Base-by-base conservation (phyloP, 768 basidiomycete species). In the Tulasnella sp. region DNA sequence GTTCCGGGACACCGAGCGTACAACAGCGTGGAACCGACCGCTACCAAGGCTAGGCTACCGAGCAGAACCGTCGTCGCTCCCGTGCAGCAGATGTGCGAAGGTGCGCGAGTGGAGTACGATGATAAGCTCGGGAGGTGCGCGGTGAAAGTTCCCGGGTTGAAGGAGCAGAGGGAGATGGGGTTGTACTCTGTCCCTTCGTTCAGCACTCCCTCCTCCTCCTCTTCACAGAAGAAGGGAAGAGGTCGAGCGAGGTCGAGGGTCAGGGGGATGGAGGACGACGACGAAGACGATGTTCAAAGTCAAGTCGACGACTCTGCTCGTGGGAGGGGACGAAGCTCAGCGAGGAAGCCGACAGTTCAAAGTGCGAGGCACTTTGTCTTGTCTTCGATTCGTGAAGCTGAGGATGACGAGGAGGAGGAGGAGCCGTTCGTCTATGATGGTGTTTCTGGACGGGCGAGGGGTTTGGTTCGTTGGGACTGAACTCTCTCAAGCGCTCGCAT, bases 81-180 rank as follows among this genome's bases (percentile, higher is more conserved):
- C 70, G 12, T 31, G 25, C 42, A 42, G 25, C 34, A 38, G 5
- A 1, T 71, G 38, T 29, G 42, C 38, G 38, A 42, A 42, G 70
- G 42, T 39, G 38, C 70, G 38, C 70, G 38, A 12, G 25, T 39
- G 25, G 42, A 34, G 37, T 71, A 71, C 70, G 37, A 39, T n/a
- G 70, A 71, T 15, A 71, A 38, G 25, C 37, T 71, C 4, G 70
- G 70, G 6, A 71, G 70, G 70, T 31, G 71, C 49, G 38, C 49
- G 22, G 71, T 72, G 3, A 49, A 29, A 9, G 29, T 72, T 8
- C 40, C 49, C 15, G 40, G 25, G 3, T 45, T 72, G 37, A 34
- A 72, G 71, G 38, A n/a, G 40, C 71, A 72, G 71, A 52, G 36
- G 31, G 71, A 40, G 71, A 52, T 45, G 71, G 71, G 71, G 31